These are phyloP conservation scores for Tolypocladium ophioglossoides DNA, from an alignment of 2,329 filamentous ascomycete genomes.

Conservation along the genomic window DNA sequence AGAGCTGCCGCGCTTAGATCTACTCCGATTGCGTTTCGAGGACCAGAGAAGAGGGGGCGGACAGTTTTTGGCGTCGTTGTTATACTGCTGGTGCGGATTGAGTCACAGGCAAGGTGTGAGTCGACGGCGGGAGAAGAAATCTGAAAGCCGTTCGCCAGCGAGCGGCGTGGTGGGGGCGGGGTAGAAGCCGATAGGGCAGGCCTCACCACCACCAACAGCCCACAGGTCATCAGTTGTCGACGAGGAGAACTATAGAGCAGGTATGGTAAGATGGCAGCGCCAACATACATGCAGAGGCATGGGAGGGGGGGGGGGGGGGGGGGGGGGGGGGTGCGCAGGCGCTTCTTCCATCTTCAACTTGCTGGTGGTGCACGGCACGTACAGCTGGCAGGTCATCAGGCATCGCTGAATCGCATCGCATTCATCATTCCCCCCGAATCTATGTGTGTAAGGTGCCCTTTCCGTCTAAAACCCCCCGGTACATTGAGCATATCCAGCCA, in stretches of 20 bases:
- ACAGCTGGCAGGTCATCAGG: no score
- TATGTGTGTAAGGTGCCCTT: not conserved
- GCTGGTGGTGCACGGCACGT: not conserved
- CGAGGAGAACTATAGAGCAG: no score
- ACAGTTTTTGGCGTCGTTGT: not conserved
- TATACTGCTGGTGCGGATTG: not conserved
- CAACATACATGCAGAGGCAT: no score
- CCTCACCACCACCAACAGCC: not conserved
- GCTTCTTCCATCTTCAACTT: no score
- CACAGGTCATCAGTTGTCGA: no score
- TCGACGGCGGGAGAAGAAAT: not conserved
- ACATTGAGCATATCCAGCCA: not conserved
- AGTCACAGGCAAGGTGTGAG: not conserved
- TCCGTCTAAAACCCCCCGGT: not conserved
- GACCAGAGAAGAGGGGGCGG: not conserved
- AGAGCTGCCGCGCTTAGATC: not conserved
- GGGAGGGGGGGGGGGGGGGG: no score
- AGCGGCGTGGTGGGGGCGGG: not conserved
- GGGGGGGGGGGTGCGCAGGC: no score
- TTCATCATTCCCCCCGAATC: not conserved
- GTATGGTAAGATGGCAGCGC: no score
- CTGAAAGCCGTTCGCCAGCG: not conserved
- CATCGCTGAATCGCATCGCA: not conserved
- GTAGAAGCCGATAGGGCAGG: not conserved
- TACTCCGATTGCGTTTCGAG: not conserved